Conservation (phyloP, 495 filamentous ascomycete genomes). For the Penicillium paradoxum region DNA sequence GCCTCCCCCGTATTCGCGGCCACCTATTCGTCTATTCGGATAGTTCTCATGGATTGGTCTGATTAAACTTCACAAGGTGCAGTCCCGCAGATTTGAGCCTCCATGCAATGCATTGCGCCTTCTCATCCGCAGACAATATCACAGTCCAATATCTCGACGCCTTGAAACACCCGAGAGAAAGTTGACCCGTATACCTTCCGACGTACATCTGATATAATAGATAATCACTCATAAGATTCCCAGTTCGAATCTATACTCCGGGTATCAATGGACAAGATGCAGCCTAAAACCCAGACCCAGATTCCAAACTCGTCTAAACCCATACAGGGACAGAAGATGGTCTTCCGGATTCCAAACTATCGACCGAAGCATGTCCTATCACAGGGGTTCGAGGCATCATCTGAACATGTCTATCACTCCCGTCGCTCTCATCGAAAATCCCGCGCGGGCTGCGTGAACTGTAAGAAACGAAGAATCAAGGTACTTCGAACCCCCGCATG, state of each 20-base stretch:
- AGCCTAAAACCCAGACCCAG: background rate
- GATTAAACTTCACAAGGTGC: background rate
- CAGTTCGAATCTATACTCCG: background rate
- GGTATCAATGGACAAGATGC: slow-evolving; percentile 2
- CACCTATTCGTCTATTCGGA: background rate
- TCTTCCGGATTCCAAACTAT: slow-evolving; percentile 25
- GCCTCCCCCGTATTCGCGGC: background rate
- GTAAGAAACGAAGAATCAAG: slow-evolving; percentile 47
- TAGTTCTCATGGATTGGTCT: background rate
- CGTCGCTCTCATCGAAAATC: slow-evolving; percentile 41
- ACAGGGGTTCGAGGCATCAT: slow-evolving; percentile 1
- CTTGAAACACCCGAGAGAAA: background rate
- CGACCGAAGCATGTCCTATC: slow-evolving; percentile 5
- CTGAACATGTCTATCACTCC: slow-evolving; percentile 25
- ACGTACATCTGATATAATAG: background rate
- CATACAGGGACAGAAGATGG: slow-evolving; percentile 26
- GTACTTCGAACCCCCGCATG: slow-evolving; percentile 18
- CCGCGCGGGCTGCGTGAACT: slow-evolving; percentile 42
- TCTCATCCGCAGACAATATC: background rate
- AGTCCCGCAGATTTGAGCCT: background rate
- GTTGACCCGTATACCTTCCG: background rate
- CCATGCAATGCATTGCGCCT: background rate
- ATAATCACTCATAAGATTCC: background rate
- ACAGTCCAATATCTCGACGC: background rate
- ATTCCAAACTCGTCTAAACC: slow-evolving; percentile 1